Evolutionary conservation across 768 basidiomycete genomes (phyloP).

Genomic region (Steccherinum ochraceum): DNA sequence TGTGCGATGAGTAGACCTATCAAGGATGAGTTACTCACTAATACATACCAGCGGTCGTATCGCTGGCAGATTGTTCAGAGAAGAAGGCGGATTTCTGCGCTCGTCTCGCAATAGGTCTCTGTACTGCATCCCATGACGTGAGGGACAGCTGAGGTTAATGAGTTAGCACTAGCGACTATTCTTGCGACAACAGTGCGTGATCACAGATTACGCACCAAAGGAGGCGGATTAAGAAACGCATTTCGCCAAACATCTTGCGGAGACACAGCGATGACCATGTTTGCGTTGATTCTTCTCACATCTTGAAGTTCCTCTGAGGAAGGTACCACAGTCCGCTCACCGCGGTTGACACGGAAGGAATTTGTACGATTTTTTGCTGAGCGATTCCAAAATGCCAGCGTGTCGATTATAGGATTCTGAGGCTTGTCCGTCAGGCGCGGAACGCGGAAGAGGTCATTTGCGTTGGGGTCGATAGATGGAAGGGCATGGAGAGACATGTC

Average conservation of each 20-base stretch:
- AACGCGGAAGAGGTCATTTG: slow-evolving; percentile 44
- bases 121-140: slow-evolving; percentile 58
- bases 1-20: too few species aligned
- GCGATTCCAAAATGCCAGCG: slow-evolving; percentile 33
- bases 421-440: slow-evolving; percentile 63
- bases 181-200: too few species aligned
- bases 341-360: too few species aligned
- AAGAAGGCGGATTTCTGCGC: slow-evolving; percentile 49
- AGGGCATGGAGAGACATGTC: not conserved
- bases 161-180: too few species aligned
- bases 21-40: slow-evolving; percentile 36
- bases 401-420: slow-evolving; percentile 72
- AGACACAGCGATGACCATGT: too few species aligned
- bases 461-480: slow-evolving; percentile 6
- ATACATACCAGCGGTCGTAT: slow-evolving; percentile 53
- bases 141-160: slow-evolving; percentile 13
- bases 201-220: too few species aligned
- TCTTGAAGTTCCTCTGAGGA: too few species aligned
- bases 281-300: too few species aligned
- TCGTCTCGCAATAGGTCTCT: slow-evolving; percentile 24
- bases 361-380: too few species aligned
- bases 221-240: too few species aligned
- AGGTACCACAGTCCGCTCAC: too few species aligned
- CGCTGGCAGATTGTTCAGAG: slow-evolving; percentile 53
- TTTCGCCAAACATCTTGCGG: too few species aligned